phyloP scores from a whole-genome alignment of 2,329 filamentous ascomycete genomes.

The Colletotrichum cereale region DNA sequence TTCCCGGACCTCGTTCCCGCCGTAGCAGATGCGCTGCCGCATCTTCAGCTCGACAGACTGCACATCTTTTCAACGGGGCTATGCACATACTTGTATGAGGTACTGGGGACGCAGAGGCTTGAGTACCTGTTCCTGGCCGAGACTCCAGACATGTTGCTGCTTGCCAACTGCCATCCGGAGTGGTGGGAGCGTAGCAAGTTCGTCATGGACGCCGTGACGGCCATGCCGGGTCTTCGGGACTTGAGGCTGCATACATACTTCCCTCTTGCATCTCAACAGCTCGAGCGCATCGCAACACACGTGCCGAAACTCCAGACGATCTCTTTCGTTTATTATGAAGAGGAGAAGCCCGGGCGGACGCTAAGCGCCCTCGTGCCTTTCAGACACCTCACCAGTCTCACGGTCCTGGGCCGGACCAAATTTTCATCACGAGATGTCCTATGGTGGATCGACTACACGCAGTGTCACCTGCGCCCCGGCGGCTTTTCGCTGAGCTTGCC shows the following conservation, averaged over 20 bases:
- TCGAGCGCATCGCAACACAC: not conserved
- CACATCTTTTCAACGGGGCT: slow-evolving; percentile 5
- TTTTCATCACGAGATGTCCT: not conserved
- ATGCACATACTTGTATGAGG: not conserved
- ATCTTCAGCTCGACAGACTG: slow-evolving; percentile 7
- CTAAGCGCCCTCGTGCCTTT: slow-evolving; percentile 8
- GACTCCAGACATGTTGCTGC: not conserved
- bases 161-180: not conserved
- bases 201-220: slow-evolving; percentile 16
- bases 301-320: slow-evolving; percentile 6
- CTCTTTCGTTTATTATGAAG: not conserved
- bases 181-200: not conserved
- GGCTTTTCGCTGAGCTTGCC: slow-evolving; percentile 20
- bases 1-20: slow-evolving; percentile 23
- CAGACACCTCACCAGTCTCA: slow-evolving; percentile 20
- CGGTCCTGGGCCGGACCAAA: not conserved
- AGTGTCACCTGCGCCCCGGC: slow-evolving; percentile 3
- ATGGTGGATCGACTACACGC: not conserved
- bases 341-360: not conserved
- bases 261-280: not conserved
- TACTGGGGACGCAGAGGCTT: not conserved
- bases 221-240: slow-evolving; percentile 28
- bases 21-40: slow-evolving; percentile 9
- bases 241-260: slow-evolving; percentile 22
- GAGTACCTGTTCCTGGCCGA: slow-evolving; percentile 19